Evolutionary conservation across 768 basidiomycete genomes (phyloP).

Genomic region (Kwoniella botswanensis): DNA sequence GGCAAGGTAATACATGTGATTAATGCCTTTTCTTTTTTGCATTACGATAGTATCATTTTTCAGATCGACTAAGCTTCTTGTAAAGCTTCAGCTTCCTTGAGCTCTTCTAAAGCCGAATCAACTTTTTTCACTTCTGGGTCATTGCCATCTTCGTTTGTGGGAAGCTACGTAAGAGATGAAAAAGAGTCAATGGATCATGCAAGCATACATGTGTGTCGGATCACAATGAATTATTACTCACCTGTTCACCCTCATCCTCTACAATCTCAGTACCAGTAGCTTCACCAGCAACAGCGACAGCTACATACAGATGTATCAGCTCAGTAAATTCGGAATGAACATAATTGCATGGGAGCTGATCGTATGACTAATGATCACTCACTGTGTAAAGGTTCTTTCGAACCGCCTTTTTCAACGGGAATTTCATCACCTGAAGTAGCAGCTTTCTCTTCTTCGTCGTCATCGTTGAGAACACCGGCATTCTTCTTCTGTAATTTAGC

Average conservation of each 20-base stretch:
- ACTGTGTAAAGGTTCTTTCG: conserved; percentile 55
- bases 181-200: background rate
- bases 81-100: conserved; percentile 37
- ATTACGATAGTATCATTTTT: background rate
- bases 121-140: conserved; percentile 48
- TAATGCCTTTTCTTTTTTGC: background rate
- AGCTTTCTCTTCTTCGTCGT: conserved; percentile 32
- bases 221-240: conserved; percentile 20
- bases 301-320: conserved; percentile 20
- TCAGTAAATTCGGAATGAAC: background rate
- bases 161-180: conserved; percentile 28
- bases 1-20: too few species aligned
- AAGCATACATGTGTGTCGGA: background rate
- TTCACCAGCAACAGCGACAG: conserved; percentile 49
- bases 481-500: conserved; percentile 57
- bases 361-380: conserved; percentile 15
- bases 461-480: conserved; percentile 23
- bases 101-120: conserved; percentile 46
- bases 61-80: conserved; percentile 3
- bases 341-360: background rate
- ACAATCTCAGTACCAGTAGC: conserved; percentile 41
- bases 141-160: conserved; percentile 31
- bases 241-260: conserved; percentile 49
- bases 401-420: conserved; percentile 36
- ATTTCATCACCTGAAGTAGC: conserved; percentile 22